Evolutionary conservation across 495 filamentous ascomycete species (phyloP).

Genomic region (Pyrenula massariospora): DNA sequence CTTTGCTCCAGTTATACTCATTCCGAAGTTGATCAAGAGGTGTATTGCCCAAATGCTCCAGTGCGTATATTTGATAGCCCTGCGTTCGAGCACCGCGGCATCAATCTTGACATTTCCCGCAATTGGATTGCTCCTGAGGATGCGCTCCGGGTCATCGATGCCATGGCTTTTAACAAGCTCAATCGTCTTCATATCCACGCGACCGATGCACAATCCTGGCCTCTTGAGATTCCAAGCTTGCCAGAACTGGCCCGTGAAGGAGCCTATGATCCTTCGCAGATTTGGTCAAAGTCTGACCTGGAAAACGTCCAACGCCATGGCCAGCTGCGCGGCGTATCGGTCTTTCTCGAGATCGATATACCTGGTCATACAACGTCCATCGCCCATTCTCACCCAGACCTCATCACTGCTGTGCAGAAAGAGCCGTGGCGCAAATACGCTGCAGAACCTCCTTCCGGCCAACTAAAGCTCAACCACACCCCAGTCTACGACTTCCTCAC

Average conservation of each 20-base stretch:
- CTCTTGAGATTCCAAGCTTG: constrained; percentile 60
- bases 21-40: neutral
- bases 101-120: constrained; percentile 62
- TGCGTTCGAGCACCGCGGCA: constrained; percentile 45
- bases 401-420: constrained; percentile 59
- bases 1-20: no score
- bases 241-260: constrained; percentile 58
- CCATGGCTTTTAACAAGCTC: constrained; percentile 63
- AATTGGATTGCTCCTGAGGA: constrained; percentile 50
- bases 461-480: constrained; percentile 58
- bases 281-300: constrained; percentile 53
- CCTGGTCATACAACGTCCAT: constrained; percentile 66
- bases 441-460: constrained; percentile 64
- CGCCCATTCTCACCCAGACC: constrained; percentile 51
- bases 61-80: constrained; percentile 10
- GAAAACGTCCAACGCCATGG: constrained; percentile 53
- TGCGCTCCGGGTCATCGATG: constrained; percentile 60
- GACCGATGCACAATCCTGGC: constrained; percentile 78
- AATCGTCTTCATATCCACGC: constrained; percentile 69
- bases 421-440: constrained; percentile 58
- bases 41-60: constrained; percentile 10
- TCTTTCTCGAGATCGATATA: constrained; percentile 68
- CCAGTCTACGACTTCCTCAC: constrained; percentile 54
- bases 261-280: constrained; percentile 46
- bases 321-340: constrained; percentile 51